These are phyloP conservation scores for Penicillium paneum DNA, from an alignment of 2,329 filamentous ascomycete species.

Conservation along the genomic window DNA sequence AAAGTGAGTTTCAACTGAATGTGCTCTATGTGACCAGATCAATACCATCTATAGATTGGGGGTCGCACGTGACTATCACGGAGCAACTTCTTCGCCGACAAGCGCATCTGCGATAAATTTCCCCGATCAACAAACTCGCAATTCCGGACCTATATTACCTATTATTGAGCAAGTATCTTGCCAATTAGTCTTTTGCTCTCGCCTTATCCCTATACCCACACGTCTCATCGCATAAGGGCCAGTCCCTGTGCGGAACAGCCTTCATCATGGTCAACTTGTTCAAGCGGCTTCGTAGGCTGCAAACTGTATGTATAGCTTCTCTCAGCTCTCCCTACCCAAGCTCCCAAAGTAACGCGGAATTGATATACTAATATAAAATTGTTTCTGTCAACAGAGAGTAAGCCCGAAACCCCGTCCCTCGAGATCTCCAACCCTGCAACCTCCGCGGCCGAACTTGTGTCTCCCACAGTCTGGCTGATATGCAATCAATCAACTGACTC, in stretches of 20 bases:
- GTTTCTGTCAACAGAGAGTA: slow-evolving; percentile 30
- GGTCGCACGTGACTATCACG: slow-evolving; percentile 24
- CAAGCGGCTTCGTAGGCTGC: slow-evolving; percentile 71
- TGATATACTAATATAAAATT: slow-evolving; percentile 15
- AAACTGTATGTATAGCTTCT: slow-evolving; percentile 56
- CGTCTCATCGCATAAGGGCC: slow-evolving; percentile 11
- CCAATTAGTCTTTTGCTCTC: not conserved
- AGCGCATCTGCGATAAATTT: slow-evolving; percentile 24
- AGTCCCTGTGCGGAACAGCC: slow-evolving; percentile 20
- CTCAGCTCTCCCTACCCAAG: not conserved
- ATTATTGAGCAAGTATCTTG: not conserved
- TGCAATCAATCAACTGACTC: not conserved
- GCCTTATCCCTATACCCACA: not conserved
- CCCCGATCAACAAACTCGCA: slow-evolving; percentile 20
- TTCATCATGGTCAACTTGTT: slow-evolving; percentile 47
- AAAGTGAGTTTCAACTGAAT: not conserved
- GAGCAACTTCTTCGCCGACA: slow-evolving; percentile 25
- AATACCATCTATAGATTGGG: not conserved
- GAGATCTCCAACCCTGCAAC: slow-evolving; percentile 2
- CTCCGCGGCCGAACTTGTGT: not conserved
- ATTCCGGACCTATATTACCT: slow-evolving; percentile 2
- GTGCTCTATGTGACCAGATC: not conserved
- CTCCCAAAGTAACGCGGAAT: not conserved
- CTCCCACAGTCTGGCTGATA: not conserved
- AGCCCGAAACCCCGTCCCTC: slow-evolving; percentile 9